phyloP scores from a whole-genome alignment of 306 rosid genomes.

The Fragaria vesca region DNA sequence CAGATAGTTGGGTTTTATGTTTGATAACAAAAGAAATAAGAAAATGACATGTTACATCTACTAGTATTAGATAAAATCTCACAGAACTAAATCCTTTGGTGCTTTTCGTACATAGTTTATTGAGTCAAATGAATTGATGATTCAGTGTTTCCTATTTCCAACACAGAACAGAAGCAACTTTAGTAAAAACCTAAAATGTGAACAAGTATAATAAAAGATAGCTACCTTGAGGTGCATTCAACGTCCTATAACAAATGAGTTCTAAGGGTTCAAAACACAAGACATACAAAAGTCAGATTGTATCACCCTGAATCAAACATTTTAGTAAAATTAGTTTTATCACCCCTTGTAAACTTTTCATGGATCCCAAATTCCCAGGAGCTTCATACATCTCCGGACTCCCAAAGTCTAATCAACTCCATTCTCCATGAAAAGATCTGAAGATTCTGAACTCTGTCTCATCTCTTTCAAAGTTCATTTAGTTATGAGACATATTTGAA shows the following conservation, averaged over 20 bases:
- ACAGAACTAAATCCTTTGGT: background rate
- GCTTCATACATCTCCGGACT: background rate
- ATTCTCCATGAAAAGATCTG: background rate
- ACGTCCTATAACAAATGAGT: background rate
- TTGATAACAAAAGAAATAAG: background rate
- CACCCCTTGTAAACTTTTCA: background rate
- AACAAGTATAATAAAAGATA: background rate
- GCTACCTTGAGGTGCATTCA: background rate
- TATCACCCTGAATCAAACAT: background rate
- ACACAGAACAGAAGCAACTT: background rate
- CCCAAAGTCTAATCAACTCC: background rate
- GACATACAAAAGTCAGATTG: background rate
- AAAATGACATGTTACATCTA: background rate
- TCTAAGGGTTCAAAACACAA: background rate
- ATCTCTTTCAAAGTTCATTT: background rate
- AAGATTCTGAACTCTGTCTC: background rate
- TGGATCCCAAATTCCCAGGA: background rate
- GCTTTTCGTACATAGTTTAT: background rate
- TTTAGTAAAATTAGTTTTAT: background rate
- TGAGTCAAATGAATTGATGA: background rate
- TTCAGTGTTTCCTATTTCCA: background rate
- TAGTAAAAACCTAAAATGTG: background rate
- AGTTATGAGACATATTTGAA: too few species aligned
- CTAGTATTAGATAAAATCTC: background rate
- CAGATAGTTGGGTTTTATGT: background rate